Evolutionary conservation across 257 asterid genomes (phyloP), one percentile per base, ranked within the genome.

Genomic region (Henckelia pumila): DNA sequence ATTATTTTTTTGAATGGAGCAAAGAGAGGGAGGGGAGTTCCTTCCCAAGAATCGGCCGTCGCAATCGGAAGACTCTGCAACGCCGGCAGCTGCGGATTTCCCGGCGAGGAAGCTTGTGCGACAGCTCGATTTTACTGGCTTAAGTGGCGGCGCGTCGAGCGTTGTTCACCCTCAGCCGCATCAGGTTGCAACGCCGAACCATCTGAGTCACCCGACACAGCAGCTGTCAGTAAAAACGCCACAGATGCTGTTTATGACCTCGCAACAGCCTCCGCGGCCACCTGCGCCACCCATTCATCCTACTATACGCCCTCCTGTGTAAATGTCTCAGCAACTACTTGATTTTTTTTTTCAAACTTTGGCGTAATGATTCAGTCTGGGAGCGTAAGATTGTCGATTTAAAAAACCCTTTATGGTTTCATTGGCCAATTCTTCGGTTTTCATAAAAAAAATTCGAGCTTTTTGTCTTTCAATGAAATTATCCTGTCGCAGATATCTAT

Each of bases 71-170:
- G 72, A 80, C 57, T 69, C 85, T 64, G 68, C 81, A 9, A 44
- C 82, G 63, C 76, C 82, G 72, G 79, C 82, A 32, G 87, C 68
- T 19, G 70, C 66, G 28, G 87, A 91, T 86, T 76, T 85, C 20
- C 95, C 92, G 71, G 79, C 82, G 75, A 83, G 86, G 92, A 93
- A 88, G 96, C 95, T 86, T 20, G 97, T 88, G 57, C 82, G 99
- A 86, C 97, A 93, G 89, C 97, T 93, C 67, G 99, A 93, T 84
- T 93, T 93, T 69, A 88, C 92, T 61, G 90, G 83, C 61, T 73
- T 80, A 11, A 73, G 81, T 66, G 82, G 79, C 26, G 84, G 77
- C 30, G 69, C 79, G 14, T 73, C 87, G 63, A 64, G 79, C 64
- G 66, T 55, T 33, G 78, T 62, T 59, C 33, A 37, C 68, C 26